Conservation (phyloP, 73 alveolate genomes). For the Tetrahymena malaccensis region DNA sequence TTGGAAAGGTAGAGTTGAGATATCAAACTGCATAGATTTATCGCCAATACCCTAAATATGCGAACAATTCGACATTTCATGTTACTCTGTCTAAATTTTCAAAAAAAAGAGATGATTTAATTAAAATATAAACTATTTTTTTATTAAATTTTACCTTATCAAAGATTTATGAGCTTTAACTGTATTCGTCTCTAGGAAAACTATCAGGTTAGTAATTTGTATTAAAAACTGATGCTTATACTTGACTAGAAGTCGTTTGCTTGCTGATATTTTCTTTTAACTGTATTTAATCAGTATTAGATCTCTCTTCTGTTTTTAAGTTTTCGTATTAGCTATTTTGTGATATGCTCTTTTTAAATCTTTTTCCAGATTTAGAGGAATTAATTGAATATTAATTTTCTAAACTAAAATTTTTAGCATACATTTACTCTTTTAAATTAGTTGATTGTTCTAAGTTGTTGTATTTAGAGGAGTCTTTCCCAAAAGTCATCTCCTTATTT, state of each 20-base stretch:
- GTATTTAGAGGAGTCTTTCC: not conserved
- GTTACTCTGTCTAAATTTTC: not conserved
- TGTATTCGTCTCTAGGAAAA: not conserved
- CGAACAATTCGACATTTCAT: not conserved
- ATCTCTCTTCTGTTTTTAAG: not conserved
- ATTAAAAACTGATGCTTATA: not conserved
- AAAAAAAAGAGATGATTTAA: too few relatives aligned
- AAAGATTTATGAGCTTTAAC: not conserved
- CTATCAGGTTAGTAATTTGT: not conserved
- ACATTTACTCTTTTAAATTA: not conserved
- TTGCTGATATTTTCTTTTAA: not conserved
- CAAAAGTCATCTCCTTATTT: not conserved
- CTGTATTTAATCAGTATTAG: too few relatives aligned
- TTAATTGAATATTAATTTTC: not conserved
- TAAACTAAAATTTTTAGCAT: not conserved
- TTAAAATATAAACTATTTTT: too few relatives aligned
- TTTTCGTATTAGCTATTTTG: not conserved
- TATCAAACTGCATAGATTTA: not conserved
- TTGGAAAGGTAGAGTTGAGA: not conserved
- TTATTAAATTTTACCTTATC: not conserved
- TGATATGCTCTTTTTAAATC: not conserved
- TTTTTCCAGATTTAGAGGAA: not conserved
- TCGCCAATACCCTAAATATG: not conserved
- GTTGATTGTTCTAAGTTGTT: not conserved
- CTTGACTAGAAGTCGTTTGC: not conserved